Base-by-base conservation (phyloP, 345 rosid species). In the Xanthoceras sorbifolium region DNA sequence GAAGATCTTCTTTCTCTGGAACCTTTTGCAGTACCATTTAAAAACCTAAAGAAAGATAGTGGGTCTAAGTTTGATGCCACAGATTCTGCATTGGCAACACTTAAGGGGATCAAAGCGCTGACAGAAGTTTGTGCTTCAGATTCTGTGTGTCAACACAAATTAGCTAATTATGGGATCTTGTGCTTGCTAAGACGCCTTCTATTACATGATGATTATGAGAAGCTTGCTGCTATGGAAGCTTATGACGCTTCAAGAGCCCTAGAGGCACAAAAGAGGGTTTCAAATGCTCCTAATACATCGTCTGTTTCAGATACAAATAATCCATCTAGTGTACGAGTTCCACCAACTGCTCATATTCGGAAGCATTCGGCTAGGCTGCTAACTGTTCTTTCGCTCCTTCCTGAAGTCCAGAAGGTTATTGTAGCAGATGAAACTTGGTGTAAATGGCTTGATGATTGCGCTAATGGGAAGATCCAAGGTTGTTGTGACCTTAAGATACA, bases 361-460 rank as follows among this genome's bases (percentile, higher is more conserved):
- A 91, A 87, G 89, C 98, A 96, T 90, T 98, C 98, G 38, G 97
- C 97, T 82, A 86, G 97, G 72, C 87, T 96, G 67, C 80, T 96
- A 74, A 90, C 89, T 72, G 84, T 90, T 84, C 94, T 96, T 80
- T 96, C 99, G 5, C 82, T 85, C 60, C 94, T 92, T 74, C 99
- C 94, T 1, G 66, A 90, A 78, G 93, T 89, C 48, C 93, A 86
- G 89, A 87, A 96, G 80, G 78, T 73, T 81, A 88, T 96, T 80
- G 67, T 80, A 66, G 86, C 85, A 9, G 99, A 96, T 84, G 84
- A 89, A 82, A 77, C 82, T 71, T 91, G 90, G 94, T 92, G 89
- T 84, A 84, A 81, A 67, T 96, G 99, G 99, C 98, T 96, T 82
- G 97, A 92, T 72, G 98, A 89, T 79, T 93, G 99, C 91, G 97